Percentiles rank a stretch among this genome's conserved stretches.
phyloP scores from a whole-genome alignment of 306 rosid species.

The Psophocarpus tetragonolobus region DNA sequence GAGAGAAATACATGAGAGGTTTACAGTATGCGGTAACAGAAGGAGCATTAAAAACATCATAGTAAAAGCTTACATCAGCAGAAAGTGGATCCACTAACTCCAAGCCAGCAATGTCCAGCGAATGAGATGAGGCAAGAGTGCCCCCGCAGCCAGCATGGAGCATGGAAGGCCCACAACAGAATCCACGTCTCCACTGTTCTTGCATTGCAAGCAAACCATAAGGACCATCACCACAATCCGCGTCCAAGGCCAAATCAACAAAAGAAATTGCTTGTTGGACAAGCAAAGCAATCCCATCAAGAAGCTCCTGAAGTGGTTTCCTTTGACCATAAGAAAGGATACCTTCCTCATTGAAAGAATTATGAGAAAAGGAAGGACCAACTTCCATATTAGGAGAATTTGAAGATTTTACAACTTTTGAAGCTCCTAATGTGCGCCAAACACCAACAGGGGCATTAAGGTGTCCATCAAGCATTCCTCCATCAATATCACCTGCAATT shows the following conservation, averaged over 20 bases:
- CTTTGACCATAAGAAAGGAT: slow-evolving; percentile 87
- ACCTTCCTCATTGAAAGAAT: slow-evolving; percentile 81
- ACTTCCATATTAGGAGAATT: slow-evolving; percentile 78
- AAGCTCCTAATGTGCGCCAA: slow-evolving; percentile 89
- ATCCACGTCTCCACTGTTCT: slow-evolving; percentile 97
- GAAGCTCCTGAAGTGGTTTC: slow-evolving; percentile 96
- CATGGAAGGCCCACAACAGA: slow-evolving; percentile 97
- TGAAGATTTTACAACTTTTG: slow-evolving; percentile 70
- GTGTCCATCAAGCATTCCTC: slow-evolving; percentile 88
- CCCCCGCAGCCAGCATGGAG: slow-evolving; percentile 99
- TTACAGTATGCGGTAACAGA: not conserved
- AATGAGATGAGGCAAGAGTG: slow-evolving; percentile 92
- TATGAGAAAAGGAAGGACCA: slow-evolving; percentile 75
- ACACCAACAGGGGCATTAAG: slow-evolving; percentile 91
- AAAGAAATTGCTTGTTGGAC: slow-evolving; percentile 95
- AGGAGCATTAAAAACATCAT: slow-evolving; percentile 8
- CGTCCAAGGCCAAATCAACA: slow-evolving; percentile 91
- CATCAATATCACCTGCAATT: slow-evolving; percentile 93
- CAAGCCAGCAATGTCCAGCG: slow-evolving; percentile 97
- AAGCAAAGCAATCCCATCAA: slow-evolving; percentile 84
- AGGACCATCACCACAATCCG: slow-evolving; percentile 95
- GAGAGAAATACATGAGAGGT: not conserved
- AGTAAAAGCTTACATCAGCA: slow-evolving; percentile 75
- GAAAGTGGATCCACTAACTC: slow-evolving; percentile 96
- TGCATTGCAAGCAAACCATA: slow-evolving; percentile 96